Percentiles rank a stretch among this genome's conserved stretches.
These are phyloP conservation scores for Venustampulla echinocandica DNA, from an alignment of 495 filamentous ascomycete species.

Conservation along the genomic window DNA sequence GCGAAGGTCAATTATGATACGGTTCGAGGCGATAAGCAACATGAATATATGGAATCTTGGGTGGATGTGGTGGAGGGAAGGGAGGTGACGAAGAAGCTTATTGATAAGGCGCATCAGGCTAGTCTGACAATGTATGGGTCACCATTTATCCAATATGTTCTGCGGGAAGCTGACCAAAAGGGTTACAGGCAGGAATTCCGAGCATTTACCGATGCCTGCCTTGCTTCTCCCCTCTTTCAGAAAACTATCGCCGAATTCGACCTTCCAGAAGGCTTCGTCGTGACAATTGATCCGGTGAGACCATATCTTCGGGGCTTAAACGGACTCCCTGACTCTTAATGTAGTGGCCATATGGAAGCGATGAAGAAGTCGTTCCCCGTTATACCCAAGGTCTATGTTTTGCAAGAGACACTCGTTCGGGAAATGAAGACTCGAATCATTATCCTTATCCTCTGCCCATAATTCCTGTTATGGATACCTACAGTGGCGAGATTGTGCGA, in stretches of 20 bases:
- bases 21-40: constrained; percentile 46
- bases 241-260: constrained; percentile 53
- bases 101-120: constrained; percentile 53
- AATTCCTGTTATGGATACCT: constrained; percentile 66
- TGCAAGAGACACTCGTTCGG: constrained; percentile 39
- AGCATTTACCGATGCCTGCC: constrained; percentile 51
- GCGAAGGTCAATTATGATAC: constrained; percentile 62
- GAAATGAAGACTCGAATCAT: constrained; percentile 59
- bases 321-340: not conserved
- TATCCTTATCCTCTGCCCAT: constrained; percentile 71
- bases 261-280: constrained; percentile 49
- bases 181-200: constrained; percentile 49
- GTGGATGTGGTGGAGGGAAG: constrained; percentile 46
- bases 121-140: constrained; percentile 47
- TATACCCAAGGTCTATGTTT: constrained; percentile 37
- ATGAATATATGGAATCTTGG: constrained; percentile 52
- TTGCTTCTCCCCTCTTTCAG: constrained; percentile 52
- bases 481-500: constrained; percentile 52
- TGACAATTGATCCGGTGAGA: constrained; percentile 48
- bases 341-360: constrained; percentile 56
- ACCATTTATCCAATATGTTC: not conserved
- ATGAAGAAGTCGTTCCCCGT: constrained; percentile 6
- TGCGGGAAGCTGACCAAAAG: constrained; percentile 7
- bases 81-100: constrained; percentile 41
- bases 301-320: not conserved